Base-by-base conservation (phyloP, 202 grass and related monocot genomes). In the Brachypodium distachyon region DNA sequence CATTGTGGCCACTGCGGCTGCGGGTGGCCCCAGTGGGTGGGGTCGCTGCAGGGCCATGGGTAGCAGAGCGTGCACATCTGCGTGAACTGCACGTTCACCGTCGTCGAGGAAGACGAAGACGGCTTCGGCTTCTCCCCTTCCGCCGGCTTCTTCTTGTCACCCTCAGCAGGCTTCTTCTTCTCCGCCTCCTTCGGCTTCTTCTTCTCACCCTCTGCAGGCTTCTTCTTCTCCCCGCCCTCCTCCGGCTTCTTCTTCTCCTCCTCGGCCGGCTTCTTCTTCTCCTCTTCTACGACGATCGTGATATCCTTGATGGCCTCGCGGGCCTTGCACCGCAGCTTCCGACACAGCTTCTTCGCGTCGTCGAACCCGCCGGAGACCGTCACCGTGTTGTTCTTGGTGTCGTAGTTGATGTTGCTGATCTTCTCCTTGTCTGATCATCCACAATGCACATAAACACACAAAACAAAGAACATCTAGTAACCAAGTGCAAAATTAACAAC, bases 291-390 rank as follows among this genome's bases (percentile, higher is more conserved):
- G 33, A 12, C 67, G 56, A 86, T 72, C 65, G 80, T 69, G 67
- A 94, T 88, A 55, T 80, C 79, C 58, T 90, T 94, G 74, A 97
- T 97, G 10, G 77, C 79, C 46, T 72, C 66, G 77, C 84, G 22
- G 3, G 87, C 89, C 49, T 87, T 81, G 85, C 84, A 90, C 39
- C 60, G 33, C 22, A 97, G 79, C 77, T 86, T 94, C 34, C 18
- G 58, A 1, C 63, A 82, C 12, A 97, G 57, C 13, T 61, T 58
- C 26, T 50, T 17, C 13, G 84, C 72, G 53, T 92, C 79, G 36
- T 92, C 79, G 36, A 97, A 97, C 0, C 47, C 42, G 0, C 95
- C 95, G 2, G 64, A 61, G 62, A 94, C 22, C 13, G 43, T 83
- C 43, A 97, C 76, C 1, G 12, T 81, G 76, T 88, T 88, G 33